A percentile compares a stretch with the other conserved stretches of the same genome.
These are phyloP conservation scores for Aureobasidium subglaciale DNA, from an alignment of 2,329 filamentous ascomycete species.

Conservation along the genomic window DNA sequence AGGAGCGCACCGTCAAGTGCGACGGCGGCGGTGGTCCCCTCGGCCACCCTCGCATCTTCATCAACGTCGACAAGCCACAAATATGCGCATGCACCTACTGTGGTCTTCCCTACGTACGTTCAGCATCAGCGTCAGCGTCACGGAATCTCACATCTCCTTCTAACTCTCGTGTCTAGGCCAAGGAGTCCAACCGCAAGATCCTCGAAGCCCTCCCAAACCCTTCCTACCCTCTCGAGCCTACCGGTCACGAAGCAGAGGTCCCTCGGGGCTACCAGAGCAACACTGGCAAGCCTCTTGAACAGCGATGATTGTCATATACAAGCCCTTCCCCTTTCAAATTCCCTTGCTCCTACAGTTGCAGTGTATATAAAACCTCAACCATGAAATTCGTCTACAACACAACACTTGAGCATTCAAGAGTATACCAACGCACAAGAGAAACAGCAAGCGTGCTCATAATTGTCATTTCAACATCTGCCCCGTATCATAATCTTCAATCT, in stretches of 20 bases:
- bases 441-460: too few relatives aligned
- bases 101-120: conserved; percentile 80
- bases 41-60: conserved; percentile 89
- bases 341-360: neutral
- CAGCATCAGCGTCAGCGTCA: too few relatives aligned
- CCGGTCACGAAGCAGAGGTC: conserved; percentile 52
- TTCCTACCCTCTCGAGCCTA: conserved; percentile 64
- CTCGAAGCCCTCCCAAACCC: conserved; percentile 75
- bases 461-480: too few relatives aligned
- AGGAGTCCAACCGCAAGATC: conserved; percentile 79
- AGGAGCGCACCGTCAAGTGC: conserved; percentile 73
- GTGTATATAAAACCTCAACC: conserved; percentile 5
- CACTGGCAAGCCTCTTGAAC: conserved; percentile 51
- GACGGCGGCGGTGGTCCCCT: conserved; percentile 86
- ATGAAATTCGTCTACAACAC: neutral
- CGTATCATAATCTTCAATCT: neutral
- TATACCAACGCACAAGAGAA: too few relatives aligned
- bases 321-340: neutral
- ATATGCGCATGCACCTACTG: conserved; percentile 89
- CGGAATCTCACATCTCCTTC: too few relatives aligned
- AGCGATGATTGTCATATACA: conserved; percentile 43
- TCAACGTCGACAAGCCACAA: conserved; percentile 96
- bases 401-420: too few relatives aligned
- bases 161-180: conserved; percentile 64
- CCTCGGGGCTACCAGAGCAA: conserved; percentile 47